Evolutionary conservation across 2,329 filamentous ascomycete genomes (phyloP).

Genomic region (Mollisia scopiformis): DNA sequence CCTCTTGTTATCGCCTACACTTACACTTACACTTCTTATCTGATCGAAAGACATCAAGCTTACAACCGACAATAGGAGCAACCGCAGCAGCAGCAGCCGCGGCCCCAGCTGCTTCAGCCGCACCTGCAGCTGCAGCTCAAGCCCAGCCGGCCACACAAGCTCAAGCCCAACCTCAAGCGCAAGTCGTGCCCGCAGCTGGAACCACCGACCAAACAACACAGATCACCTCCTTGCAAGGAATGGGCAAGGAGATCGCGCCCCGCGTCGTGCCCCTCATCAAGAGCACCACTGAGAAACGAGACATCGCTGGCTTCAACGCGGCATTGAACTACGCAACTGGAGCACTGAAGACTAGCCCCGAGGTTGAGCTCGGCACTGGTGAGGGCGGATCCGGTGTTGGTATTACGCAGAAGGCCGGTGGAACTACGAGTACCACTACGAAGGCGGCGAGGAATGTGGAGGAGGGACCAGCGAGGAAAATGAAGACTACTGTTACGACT

Average conservation of each 20-base stretch:
- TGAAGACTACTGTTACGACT: slow-evolving; percentile 36
- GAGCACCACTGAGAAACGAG: slow-evolving; percentile 34
- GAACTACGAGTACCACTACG: slow-evolving; percentile 1
- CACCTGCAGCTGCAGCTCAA: slow-evolving; percentile 30
- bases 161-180: slow-evolving; percentile 11
- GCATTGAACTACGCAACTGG: slow-evolving; percentile 44
- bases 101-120: slow-evolving; percentile 1
- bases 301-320: slow-evolving; percentile 44
- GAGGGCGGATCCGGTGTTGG: slow-evolving; percentile 44
- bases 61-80: slow-evolving; percentile 22
- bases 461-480: slow-evolving; percentile 20
- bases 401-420: slow-evolving; percentile 37
- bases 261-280: slow-evolving; percentile 31
- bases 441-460: slow-evolving; percentile 5
- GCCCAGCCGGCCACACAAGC: slow-evolving; percentile 29
- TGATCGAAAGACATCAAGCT: not conserved
- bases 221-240: slow-evolving; percentile 48
- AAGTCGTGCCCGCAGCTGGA: slow-evolving; percentile 17
- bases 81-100: slow-evolving; percentile 39
- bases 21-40: not conserved
- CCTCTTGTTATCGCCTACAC: not conserved
- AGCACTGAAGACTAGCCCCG: slow-evolving; percentile 43
- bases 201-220: slow-evolving; percentile 40
- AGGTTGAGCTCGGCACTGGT: slow-evolving; percentile 45
- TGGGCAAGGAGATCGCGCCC: slow-evolving; percentile 53